Evolutionary conservation across 139 green algal genomes (phyloP), one percentile per base, ranked within the genome.

Genomic region (Chlorella ohadii): DNA sequence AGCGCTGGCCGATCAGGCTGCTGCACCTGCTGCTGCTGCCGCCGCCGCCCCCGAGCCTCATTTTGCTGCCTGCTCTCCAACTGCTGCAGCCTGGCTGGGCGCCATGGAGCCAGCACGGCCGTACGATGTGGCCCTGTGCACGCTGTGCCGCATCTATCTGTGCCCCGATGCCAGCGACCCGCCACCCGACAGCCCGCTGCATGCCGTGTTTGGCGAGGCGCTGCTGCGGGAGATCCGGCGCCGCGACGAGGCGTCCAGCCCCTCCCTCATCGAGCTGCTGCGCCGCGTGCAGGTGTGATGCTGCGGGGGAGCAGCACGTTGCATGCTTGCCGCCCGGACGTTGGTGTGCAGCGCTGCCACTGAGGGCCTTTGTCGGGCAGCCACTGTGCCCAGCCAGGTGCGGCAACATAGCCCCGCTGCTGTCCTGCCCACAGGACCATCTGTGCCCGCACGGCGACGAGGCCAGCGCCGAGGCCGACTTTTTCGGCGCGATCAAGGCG

Each of bases 261-360:
- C 78, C 63, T 25, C 28, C 61, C 78, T 83, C 17, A 31, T 83
- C 16, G 25, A 73, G 63, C 78, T 83, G 78, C 61, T 83, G 63
- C 78, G 44, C 28, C 41, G n/a, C 39, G 33, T 83, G 15, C 61
- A 83, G 78, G 78, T 74, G 39, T 0, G 76, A 22, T n/a, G 9
- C 11, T 6, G 11, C 51, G 15, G 51, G 44, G 44, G 44, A 16
- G 44, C 7, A 51, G 44, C n/a, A n/a, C n/a, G n/a, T n/a, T n/a
- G n/a, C n/a, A n/a, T n/a, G n/a, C n/a, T n/a, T n/a, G n/a, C n/a
- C n/a, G n/a, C n/a, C n/a, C n/a, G n/a, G n/a, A n/a, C n/a, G n/a
- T n/a, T n/a, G n/a, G n/a, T n/a, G n/a, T n/a, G n/a, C n/a, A n/a
- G n/a, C n/a, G n/a, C n/a, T n/a, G n/a, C n/a, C n/a, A n/a, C n/a